Base-by-base conservation (phyloP, 768 basidiomycete genomes). In the Candolleomyces aberdarensis region DNA sequence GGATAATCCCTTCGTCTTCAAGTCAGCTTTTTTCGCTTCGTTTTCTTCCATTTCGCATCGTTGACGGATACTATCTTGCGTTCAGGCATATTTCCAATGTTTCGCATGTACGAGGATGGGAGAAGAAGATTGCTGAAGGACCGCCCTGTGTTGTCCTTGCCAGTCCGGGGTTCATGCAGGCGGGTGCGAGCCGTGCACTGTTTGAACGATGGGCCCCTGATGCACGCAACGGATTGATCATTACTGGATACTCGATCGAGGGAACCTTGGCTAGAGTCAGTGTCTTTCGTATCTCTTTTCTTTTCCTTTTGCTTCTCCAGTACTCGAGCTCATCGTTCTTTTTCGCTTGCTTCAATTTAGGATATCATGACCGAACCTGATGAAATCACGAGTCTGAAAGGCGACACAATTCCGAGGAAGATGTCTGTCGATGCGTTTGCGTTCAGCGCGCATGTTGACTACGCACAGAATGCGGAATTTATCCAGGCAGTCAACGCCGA, bases 1-100 rank as follows among this genome's bases (percentile, higher is more conserved):
- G 15, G 95, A 98, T 67, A 98, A 99, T 68, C 97, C 97, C 0
- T 98, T 98, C 68, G 93, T 98, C 29, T 99, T 99, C 87, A 96
- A 94, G 88, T 94, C 70, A 59, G 91, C 83, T 32, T 65, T 64
- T 52, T 50, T 5, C 5, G 10, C 13, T 43, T 26, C 26, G 26
- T 26, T 26, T 26, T 26, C 26, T 26, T 26, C 26, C 26, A 26
- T 26, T 3, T 26, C 26, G 2, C 26, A 26, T 26, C 26, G 26
- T 26, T 26, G 3, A 26, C 26, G 3, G 3, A 26, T 26, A 3
- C 20, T 43, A 48, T 49, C 64, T 29, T 43, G 44, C 36, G 50
- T 55, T 50, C 61, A 93, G 91, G 65, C 88, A 93, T 66, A 91
- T 94, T 54, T 93, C 92, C 2, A 91, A 93, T 69, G 83, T 93